Evolutionary conservation across 148 eudicot species (phyloP).

Genomic region (Cornus florida): DNA sequence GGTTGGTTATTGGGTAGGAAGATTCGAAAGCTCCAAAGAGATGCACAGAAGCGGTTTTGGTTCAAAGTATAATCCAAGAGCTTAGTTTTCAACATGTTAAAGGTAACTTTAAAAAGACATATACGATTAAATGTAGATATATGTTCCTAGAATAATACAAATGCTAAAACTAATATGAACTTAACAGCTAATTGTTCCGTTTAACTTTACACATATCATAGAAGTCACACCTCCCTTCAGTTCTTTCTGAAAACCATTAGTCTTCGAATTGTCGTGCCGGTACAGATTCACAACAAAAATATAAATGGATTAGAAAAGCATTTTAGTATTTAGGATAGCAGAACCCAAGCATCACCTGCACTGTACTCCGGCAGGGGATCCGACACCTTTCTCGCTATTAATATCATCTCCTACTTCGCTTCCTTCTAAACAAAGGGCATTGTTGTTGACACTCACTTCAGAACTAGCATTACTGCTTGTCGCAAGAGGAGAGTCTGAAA

Average conservation of each 20-base stretch:
- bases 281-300: not conserved
- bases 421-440: slow-evolving; percentile 46
- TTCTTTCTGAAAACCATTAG: not conserved
- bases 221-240: not conserved
- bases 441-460: slow-evolving; percentile 70
- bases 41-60: no score
- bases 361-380: slow-evolving; percentile 42
- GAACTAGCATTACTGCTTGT: slow-evolving; percentile 97
- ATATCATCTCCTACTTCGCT: slow-evolving; percentile 61
- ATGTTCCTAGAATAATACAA: not conserved
- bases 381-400: slow-evolving; percentile 46
- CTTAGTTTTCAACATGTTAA: not conserved
- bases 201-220: slow-evolving; percentile 30
- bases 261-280: not conserved
- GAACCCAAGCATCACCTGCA: slow-evolving; percentile 38
- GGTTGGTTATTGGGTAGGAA: no score
- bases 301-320: not conserved
- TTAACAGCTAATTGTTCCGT: not conserved
- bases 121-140: no score
- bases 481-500: slow-evolving; percentile 89
- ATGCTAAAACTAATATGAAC: not conserved
- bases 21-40: no score
- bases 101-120: not conserved
- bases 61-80: no score
- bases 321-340: not conserved